Evolutionary conservation across 2,329 filamentous ascomycete species (phyloP).

Genomic region (Aspergillus tanneri): DNA sequence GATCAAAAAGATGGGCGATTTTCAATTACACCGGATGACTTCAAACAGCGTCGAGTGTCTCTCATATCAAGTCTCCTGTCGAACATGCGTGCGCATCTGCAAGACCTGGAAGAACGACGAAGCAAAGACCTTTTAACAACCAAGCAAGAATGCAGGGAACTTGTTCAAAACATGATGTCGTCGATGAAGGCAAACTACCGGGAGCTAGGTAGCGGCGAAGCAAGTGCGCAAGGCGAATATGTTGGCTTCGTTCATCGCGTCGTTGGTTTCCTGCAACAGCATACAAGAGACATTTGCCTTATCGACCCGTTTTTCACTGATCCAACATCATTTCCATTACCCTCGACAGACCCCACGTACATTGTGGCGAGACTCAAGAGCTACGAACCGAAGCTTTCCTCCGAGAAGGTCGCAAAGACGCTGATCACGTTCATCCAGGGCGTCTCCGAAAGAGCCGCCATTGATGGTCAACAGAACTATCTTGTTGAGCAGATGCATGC

Average conservation of each 20-base stretch:
- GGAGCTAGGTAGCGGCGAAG: constrained; percentile 46
- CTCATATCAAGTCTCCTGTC: constrained; percentile 57
- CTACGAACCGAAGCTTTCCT: constrained; percentile 55
- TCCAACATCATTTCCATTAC: constrained; percentile 59
- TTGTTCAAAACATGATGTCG: constrained; percentile 58
- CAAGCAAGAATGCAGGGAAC: constrained; percentile 48
- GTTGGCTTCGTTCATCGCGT: constrained; percentile 62
- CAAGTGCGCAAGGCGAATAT: constrained; percentile 51
- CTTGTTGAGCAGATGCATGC: constrained; percentile 55
- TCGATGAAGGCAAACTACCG: constrained; percentile 62
- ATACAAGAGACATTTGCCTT: constrained; percentile 55
- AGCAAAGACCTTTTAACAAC: constrained; percentile 37
- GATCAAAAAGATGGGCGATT: constrained; percentile 40
- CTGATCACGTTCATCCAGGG: constrained; percentile 60
- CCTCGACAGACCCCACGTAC: constrained; percentile 60
- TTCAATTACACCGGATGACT: constrained; percentile 52
- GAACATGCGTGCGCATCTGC: constrained; percentile 58
- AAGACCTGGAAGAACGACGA: constrained; percentile 35
- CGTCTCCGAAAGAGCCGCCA: constrained; percentile 58
- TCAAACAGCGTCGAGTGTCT: constrained; percentile 54
- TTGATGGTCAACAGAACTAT: constrained; percentile 58
- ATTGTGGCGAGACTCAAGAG: constrained; percentile 61
- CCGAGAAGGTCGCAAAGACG: constrained; percentile 52
- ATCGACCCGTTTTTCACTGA: constrained; percentile 62
- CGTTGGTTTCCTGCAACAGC: constrained; percentile 60